A percentile compares a stretch with the other conserved stretches of the same genome.
Conservation (phyloP, 805 yeast genomes). For the Sugiyamaella floridensis region DNA sequence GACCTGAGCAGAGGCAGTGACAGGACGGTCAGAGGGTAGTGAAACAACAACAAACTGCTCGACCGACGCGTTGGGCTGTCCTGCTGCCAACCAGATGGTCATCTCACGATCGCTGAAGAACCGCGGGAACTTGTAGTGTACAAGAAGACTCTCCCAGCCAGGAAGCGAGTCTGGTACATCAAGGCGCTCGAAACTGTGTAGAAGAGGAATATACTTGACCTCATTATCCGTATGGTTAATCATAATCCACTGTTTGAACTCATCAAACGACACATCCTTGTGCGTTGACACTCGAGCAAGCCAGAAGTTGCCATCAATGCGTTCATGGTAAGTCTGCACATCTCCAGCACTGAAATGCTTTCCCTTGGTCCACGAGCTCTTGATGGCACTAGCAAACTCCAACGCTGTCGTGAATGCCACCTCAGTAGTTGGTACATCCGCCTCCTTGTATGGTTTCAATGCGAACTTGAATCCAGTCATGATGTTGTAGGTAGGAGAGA, state of each 20-base stretch:
- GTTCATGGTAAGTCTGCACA: slow-evolving; percentile 22
- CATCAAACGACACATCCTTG: slow-evolving; percentile 25
- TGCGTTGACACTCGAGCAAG: slow-evolving; percentile 32
- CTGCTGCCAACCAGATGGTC: slow-evolving; percentile 30
- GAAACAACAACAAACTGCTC: slow-evolving; percentile 32
- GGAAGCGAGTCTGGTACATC: slow-evolving; percentile 10
- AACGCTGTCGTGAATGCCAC: slow-evolving; percentile 19
- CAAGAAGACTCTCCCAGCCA: slow-evolving; percentile 23
- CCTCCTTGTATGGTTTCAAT: slow-evolving; percentile 16
- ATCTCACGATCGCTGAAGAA: slow-evolving; percentile 31
- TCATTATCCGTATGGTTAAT: slow-evolving; percentile 35
- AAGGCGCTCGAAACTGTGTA: slow-evolving; percentile 24
- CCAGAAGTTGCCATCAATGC: slow-evolving; percentile 30
- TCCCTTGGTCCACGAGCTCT: slow-evolving; percentile 20
- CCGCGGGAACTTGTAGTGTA: slow-evolving; percentile 31
- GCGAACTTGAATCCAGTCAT: slow-evolving; percentile 14
- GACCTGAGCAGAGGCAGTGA: slow-evolving; percentile 5
- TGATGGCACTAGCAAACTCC: slow-evolving; percentile 15
- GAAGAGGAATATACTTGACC: slow-evolving; percentile 31
- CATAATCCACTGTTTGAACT: slow-evolving; percentile 26
- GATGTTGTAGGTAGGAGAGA: not conserved
- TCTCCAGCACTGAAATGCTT: slow-evolving; percentile 12
- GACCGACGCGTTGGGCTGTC: slow-evolving; percentile 24
- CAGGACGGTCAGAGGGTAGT: slow-evolving; percentile 28
- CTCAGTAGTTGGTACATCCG: slow-evolving; percentile 19